phyloP scores from a whole-genome alignment of 495 filamentous ascomycete genomes.

The Penicillium pulvis region DNA sequence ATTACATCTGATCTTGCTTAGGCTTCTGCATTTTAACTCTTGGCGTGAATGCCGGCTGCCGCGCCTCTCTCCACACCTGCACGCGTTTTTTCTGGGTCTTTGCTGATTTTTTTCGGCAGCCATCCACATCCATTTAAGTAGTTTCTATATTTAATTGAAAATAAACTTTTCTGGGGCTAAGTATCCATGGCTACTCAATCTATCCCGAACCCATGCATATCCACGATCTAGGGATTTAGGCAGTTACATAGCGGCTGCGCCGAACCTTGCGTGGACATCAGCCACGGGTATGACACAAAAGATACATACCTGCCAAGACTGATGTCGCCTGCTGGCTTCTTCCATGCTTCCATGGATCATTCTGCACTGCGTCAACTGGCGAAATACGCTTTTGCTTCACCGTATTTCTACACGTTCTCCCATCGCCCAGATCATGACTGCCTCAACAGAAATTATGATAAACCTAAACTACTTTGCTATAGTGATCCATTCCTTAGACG shows the following conservation, averaged over 20 bases:
- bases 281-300: background rate
- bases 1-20: background rate
- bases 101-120: background rate
- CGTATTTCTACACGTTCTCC: too few species aligned
- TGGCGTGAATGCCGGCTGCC: slow-evolving; percentile 1
- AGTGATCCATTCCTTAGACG: too few species aligned
- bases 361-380: background rate
- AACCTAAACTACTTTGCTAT: too few species aligned
- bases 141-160: slow-evolving; percentile 22
- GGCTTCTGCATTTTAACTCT: slow-evolving; percentile 6
- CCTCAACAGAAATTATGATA: too few species aligned
- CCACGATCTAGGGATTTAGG: background rate
- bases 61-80: background rate
- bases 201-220: background rate
- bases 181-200: slow-evolving; percentile 1
- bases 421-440: too few species aligned
- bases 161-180: slow-evolving; percentile 18
- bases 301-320: slow-evolving; percentile 6
- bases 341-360: slow-evolving; percentile 17
- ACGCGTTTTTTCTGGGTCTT: background rate
- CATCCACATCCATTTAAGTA: background rate
- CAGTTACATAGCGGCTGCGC: background rate
- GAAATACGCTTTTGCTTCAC: background rate
- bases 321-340: slow-evolving; percentile 8
- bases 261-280: background rate